Evolutionary conservation across 352 stramenopile species (phyloP).

Genomic region (Pythium aquatile): DNA sequence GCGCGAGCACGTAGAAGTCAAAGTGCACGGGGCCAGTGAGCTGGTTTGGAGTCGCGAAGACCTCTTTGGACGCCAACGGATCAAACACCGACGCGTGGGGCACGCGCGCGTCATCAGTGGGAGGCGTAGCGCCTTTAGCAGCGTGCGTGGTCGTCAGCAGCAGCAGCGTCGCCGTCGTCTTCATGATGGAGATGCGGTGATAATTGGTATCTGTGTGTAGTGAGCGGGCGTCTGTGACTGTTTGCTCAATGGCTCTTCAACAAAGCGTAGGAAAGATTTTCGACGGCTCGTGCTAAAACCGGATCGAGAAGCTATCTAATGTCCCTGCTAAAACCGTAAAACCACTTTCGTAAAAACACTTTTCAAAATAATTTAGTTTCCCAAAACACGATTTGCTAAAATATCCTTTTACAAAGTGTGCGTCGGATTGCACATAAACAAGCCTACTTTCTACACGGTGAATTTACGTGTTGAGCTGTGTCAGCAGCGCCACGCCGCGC

Average conservation of each 20-base stretch:
- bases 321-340: slow-evolving; percentile 8
- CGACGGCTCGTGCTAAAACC: slow-evolving; percentile 14
- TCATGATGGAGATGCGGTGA: not conserved
- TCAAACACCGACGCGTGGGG: slow-evolving; percentile 15
- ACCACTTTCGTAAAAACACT: not conserved
- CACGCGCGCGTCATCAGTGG: not conserved
- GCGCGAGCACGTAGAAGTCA: slow-evolving; percentile 90
- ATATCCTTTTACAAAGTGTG: not conserved
- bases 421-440: slow-evolving; percentile 1
- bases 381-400: not conserved
- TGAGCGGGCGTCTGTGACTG: not conserved
- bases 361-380: not conserved
- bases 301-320: slow-evolving; percentile 13
- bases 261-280: slow-evolving; percentile 10
- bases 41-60: not conserved
- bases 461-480: slow-evolving; percentile 86
- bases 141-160: not conserved
- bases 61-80: not conserved
- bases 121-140: not conserved
- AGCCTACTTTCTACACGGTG: not conserved
- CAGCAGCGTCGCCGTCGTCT: slow-evolving; percentile 2
- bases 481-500: slow-evolving; percentile 92
- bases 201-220: slow-evolving; percentile 1
- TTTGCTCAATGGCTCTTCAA: slow-evolving; percentile 4
- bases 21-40: slow-evolving; percentile 32